Evolutionary conservation across 805 yeast species (phyloP).

Genomic region (Candida broadrunensis): DNA sequence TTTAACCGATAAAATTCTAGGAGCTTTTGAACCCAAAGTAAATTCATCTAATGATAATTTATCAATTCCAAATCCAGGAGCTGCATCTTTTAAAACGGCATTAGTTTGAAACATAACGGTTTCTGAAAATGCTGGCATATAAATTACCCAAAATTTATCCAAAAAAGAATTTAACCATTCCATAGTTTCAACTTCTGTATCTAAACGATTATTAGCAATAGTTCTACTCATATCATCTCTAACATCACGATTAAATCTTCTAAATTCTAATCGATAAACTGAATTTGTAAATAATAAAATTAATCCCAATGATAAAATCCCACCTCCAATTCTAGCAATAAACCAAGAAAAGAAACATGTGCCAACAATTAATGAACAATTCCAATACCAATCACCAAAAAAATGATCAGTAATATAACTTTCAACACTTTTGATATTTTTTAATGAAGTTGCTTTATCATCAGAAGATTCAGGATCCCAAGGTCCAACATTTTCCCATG

Average conservation of each 20-base stretch:
- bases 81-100: slow-evolving; percentile 62
- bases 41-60: slow-evolving; percentile 71
- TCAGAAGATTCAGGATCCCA: slow-evolving; percentile 20
- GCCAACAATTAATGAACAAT: slow-evolving; percentile 60
- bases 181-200: slow-evolving; percentile 67
- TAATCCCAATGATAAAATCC: slow-evolving; percentile 59
- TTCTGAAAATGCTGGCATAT: slow-evolving; percentile 82
- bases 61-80: slow-evolving; percentile 83
- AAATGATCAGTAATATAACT: slow-evolving; percentile 66
- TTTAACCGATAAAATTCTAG: slow-evolving; percentile 66
- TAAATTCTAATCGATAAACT: slow-evolving; percentile 67
- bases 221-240: slow-evolving; percentile 74
- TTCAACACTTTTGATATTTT: slow-evolving; percentile 39
- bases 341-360: slow-evolving; percentile 73
- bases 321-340: slow-evolving; percentile 60
- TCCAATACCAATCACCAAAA: slow-evolving; percentile 71
- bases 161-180: slow-evolving; percentile 77
- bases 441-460: slow-evolving; percentile 25
- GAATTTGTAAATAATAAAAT: slow-evolving; percentile 62
- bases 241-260: slow-evolving; percentile 71
- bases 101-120: slow-evolving; percentile 71
- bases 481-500: slow-evolving; percentile 39
- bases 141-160: slow-evolving; percentile 82
- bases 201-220: slow-evolving; percentile 60
- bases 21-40: slow-evolving; percentile 79